Evolutionary conservation across 129 eudicot genomes (phyloP).

Genomic region (Lactuca sativa): DNA sequence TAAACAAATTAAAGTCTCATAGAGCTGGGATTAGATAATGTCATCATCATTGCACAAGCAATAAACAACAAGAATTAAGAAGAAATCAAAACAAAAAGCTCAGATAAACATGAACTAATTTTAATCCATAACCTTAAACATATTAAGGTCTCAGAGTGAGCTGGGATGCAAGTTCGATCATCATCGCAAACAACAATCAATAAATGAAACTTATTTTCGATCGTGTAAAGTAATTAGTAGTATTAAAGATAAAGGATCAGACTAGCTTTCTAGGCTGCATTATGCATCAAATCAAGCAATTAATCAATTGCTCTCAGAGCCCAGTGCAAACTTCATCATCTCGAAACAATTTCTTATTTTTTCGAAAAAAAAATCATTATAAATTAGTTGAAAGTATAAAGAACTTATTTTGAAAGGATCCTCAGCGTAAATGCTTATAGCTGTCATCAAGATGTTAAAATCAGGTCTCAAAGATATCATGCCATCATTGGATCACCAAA

Average conservation of each 20-base stretch:
- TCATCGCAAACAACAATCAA: constrained; percentile 24
- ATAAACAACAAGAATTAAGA: too few species aligned
- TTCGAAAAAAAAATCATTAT: too few species aligned
- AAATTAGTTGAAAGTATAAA: too few species aligned
- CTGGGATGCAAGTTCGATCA: constrained; percentile 48
- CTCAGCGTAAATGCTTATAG: constrained; percentile 43
- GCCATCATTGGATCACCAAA: constrained; percentile 37
- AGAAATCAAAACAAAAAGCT: background rate
- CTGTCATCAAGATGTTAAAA: constrained; percentile 33
- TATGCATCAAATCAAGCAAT: constrained; percentile 45
- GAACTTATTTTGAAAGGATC: background rate
- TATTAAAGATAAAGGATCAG: constrained; percentile 14
- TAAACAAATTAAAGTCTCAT: constrained; percentile 44
- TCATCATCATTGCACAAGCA: constrained; percentile 30
- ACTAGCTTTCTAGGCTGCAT: constrained; percentile 47
- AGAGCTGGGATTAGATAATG: constrained; percentile 49
- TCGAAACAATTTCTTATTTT: background rate
- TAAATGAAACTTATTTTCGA: too few species aligned
- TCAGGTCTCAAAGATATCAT: constrained; percentile 58
- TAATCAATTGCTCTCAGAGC: constrained; percentile 48
- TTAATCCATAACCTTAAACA: constrained; percentile 43
- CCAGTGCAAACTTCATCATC: constrained; percentile 61
- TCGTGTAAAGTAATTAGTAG: too few species aligned
- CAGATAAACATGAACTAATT: constrained; percentile 29
- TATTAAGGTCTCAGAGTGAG: constrained; percentile 44